phyloP scores from a whole-genome alignment of 2,329 filamentous ascomycete species.

The Aspergillus sp. region DNA sequence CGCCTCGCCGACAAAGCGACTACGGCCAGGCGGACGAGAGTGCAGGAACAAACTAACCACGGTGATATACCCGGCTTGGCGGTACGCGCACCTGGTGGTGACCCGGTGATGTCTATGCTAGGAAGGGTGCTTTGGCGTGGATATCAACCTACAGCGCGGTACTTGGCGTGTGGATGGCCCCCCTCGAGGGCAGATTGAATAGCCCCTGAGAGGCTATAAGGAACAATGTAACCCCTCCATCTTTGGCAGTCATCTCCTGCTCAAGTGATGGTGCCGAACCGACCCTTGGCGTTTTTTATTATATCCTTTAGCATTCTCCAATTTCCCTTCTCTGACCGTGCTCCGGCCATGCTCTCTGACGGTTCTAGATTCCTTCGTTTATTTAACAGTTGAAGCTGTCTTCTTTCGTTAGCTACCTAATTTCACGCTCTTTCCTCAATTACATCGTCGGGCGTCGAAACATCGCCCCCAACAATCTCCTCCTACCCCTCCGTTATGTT shows the following conservation, averaged over 20 bases:
- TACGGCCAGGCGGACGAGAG: no score
- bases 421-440: background rate
- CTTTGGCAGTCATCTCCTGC: background rate
- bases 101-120: no score
- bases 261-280: background rate
- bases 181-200: no score
- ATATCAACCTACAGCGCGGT: no score
- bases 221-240: background rate
- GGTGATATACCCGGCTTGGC: no score
- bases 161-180: no score
- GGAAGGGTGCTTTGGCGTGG: no score
- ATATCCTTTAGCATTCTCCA: background rate
- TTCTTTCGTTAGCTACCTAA: no score
- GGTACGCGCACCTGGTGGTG: no score
- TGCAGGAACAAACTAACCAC: no score
- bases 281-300: background rate
- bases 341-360: background rate
- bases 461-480: background rate
- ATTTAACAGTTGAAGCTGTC: background rate
- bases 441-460: background rate
- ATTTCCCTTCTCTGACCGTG: background rate
- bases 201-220: background rate
- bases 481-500: background rate
- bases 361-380: background rate
- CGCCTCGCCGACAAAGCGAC: no score